Conservation (phyloP, 192 early-diverging fungal genomes). For the Oehlia diaphana region DNA sequence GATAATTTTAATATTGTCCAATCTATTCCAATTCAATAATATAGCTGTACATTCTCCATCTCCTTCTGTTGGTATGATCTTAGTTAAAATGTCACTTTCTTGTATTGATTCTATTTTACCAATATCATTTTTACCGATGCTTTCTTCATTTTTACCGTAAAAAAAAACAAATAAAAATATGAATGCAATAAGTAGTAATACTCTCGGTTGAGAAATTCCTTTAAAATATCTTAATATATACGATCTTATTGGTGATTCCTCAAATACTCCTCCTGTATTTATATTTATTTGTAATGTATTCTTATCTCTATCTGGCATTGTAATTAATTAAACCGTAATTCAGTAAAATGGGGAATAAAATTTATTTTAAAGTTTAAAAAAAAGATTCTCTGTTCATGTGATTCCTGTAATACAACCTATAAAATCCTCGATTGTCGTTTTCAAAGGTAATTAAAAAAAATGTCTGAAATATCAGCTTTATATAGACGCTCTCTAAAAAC, state of each 20-base stretch:
- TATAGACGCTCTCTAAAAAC: slow-evolving; percentile 84
- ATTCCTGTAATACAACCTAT: neutral
- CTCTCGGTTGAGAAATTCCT: neutral
- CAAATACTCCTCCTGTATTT: neutral
- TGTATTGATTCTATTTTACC: neutral
- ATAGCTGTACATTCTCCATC: slow-evolving; percentile 48
- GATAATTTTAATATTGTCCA: slow-evolving; percentile 47
- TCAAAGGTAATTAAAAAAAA: no score
- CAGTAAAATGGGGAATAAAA: no score
- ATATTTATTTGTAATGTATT: slow-evolving; percentile 12
- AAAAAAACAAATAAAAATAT: neutral
- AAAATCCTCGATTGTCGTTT: neutral
- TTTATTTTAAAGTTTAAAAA: no score
- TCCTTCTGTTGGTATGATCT: slow-evolving; percentile 44
- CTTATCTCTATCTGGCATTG: neutral
- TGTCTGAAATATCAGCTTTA: slow-evolving; percentile 36
- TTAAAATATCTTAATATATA: slow-evolving; percentile 4
- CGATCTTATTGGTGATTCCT: neutral
- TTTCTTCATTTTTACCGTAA: neutral
- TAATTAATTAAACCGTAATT: neutral
- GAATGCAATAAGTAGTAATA: neutral
- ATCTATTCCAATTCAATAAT: slow-evolving; percentile 36
- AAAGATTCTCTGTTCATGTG: neutral
- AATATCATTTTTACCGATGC: neutral
- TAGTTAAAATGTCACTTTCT: neutral